Base-by-base conservation (phyloP, 768 basidiomycete species). In the Podaxis carcinomalis region DNA sequence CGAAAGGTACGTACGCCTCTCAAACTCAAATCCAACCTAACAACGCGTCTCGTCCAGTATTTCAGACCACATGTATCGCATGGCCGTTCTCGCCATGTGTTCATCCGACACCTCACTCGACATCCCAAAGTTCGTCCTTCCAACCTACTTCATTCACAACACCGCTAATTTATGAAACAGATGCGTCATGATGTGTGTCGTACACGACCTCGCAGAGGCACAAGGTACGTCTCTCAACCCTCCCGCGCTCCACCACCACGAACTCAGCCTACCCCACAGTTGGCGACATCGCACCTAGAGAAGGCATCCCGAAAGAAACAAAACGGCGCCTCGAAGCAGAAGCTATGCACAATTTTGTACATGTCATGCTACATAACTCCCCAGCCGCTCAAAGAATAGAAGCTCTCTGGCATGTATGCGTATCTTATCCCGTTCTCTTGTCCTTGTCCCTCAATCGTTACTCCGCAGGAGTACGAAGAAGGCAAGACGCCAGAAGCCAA, bases 181-280 rank as follows among this genome's bases (percentile, higher is more conserved):
- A 80, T 92, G 90, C 62, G 87, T 92, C 13, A 88, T 95, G 91
- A 88, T 98, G 83, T 86, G 86, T 19, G 65, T 96, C 37, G 92
- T 97, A 13, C 96, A 99, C 68, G 96, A 99, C 73, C 83, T 99
- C 13, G 95, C 95, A 5, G 96, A 99, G 73, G 96, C 96, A 0
- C 90, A 94, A 80, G 89, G 92, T 88, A 37, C 6, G 32, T 36
- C 19, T 35, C 16, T 23, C 32, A 4, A 35, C 16, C 52, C 16
- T 23, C 5, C 32, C 39, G 40, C 28, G 21, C 42, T 27, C 9
- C 35, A 49, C 40, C 23, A 0, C 27, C 53, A 57, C 44, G 44
- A 56, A 42, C 46, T 56, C 36, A 35, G 23, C 13, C 19, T 6
- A 50, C 39, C 3, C n/a, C 35, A 53, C 68, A 87, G 96, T 98